These are phyloP conservation scores for Collybia mongolica DNA, from an alignment of 768 basidiomycete genomes.

Conservation along the genomic window DNA sequence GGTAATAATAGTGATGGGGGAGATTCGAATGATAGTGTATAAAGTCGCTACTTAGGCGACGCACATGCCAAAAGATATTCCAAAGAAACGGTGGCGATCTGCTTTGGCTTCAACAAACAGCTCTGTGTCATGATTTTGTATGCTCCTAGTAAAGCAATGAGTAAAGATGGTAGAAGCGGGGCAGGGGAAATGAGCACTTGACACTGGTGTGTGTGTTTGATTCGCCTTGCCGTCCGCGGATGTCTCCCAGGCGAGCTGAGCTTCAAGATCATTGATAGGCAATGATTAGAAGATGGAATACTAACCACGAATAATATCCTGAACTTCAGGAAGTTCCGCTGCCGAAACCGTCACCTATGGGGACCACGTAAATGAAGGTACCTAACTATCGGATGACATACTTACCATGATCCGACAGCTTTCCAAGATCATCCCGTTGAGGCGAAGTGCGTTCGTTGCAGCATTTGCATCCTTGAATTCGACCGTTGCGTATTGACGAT, in stretches of 20 bases:
- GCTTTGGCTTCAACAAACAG: neutral
- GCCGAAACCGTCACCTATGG: constrained; percentile 33
- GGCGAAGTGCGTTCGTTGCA: constrained; percentile 38
- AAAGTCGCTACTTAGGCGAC: constrained; percentile 3
- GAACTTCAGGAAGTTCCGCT: constrained; percentile 39
- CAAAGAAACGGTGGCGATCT: constrained; percentile 28
- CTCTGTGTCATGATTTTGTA: too few relatives aligned
- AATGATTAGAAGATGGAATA: neutral
- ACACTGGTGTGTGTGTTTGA: too few relatives aligned
- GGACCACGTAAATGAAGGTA: neutral
- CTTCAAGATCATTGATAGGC: neutral
- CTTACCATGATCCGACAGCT: constrained; percentile 42
- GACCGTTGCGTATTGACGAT: constrained; percentile 52
- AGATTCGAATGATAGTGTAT: neutral
- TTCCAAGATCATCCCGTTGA: constrained; percentile 34
- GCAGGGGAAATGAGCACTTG: too few relatives aligned
- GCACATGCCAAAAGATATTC: constrained; percentile 24
- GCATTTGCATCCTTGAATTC: constrained; percentile 37
- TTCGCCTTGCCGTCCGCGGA: constrained; percentile 1
- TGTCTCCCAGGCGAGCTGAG: constrained; percentile 10
- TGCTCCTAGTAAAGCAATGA: too few relatives aligned
- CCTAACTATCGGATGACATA: constrained; percentile 1
- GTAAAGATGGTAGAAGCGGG: neutral
- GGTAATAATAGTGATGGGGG: neutral
- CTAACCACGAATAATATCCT: constrained; percentile 28